phyloP scores from a whole-genome alignment of 192 early-diverging fungal genomes.

The Bifiguratus adelaidae region DNA sequence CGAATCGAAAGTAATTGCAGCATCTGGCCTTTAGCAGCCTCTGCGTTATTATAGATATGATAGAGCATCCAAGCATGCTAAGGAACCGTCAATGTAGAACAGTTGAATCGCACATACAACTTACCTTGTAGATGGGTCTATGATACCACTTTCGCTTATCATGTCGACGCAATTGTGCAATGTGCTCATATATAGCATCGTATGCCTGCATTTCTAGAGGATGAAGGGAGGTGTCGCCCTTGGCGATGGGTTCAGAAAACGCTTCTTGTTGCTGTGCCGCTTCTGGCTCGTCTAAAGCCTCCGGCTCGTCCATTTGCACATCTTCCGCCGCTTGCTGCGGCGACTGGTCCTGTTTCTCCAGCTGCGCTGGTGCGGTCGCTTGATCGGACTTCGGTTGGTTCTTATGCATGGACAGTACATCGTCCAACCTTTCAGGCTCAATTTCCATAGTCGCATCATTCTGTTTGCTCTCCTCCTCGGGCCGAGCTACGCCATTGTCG shows the following conservation, averaged over 20 bases:
- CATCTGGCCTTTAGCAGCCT: conserved; percentile 47
- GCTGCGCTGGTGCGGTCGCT: neutral
- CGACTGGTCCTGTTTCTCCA: conserved; percentile 4
- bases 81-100: neutral
- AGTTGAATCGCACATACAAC: neutral
- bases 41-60: conserved; percentile 38
- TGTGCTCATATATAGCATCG: conserved; percentile 27
- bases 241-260: too few relatives aligned
- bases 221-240: conserved; percentile 7
- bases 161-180: conserved; percentile 35
- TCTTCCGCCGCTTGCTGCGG: too few relatives aligned
- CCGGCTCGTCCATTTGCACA: too few relatives aligned
- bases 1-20: conserved; percentile 48
- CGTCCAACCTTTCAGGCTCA: too few relatives aligned
- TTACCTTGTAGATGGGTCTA: conserved; percentile 52
- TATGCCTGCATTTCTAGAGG: conserved; percentile 24
- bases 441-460: too few relatives aligned
- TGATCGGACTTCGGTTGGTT: too few relatives aligned
- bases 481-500: too few relatives aligned
- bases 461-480: too few relatives aligned
- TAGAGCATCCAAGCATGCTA: conserved; percentile 57
- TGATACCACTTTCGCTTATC: conserved; percentile 69
- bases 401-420: too few relatives aligned
- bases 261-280: too few relatives aligned
- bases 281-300: too few relatives aligned